Percentiles rank a stretch among this genome's conserved stretches.
phyloP scores from a whole-genome alignment of 1,139 yeast species.

The Yamadazyma kanchanaburiensis region DNA sequence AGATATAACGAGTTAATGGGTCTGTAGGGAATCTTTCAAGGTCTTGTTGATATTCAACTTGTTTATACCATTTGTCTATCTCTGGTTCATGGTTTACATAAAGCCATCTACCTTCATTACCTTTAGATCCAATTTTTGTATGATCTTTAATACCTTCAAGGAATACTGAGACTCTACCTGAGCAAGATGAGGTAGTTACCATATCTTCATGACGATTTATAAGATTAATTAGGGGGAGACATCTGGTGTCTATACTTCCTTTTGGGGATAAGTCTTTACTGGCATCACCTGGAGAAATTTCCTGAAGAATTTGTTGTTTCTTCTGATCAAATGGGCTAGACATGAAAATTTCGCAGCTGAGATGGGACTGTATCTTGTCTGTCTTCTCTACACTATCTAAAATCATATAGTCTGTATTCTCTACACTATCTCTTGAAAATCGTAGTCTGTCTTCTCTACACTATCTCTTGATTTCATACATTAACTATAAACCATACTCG shows the following conservation, averaged over 20 bases:
- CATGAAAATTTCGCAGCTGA: too few species aligned
- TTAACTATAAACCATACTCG: too few species aligned
- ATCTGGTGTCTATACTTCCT: slow-evolving; percentile 71
- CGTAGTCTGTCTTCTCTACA: too few species aligned
- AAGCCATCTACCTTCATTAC: slow-evolving; percentile 82
- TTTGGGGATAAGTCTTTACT: slow-evolving; percentile 77
- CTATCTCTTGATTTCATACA: too few species aligned
- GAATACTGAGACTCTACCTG: slow-evolving; percentile 82
- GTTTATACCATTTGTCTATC: slow-evolving; percentile 51
- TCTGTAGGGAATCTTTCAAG: slow-evolving; percentile 7
- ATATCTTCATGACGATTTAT: slow-evolving; percentile 62
- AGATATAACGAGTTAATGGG: slow-evolving; percentile 46
- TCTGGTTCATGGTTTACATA: slow-evolving; percentile 69
- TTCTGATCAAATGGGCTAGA: slow-evolving; percentile 67
- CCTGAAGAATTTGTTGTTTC: slow-evolving; percentile 54
- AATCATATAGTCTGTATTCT: too few species aligned
- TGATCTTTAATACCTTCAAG: slow-evolving; percentile 55
- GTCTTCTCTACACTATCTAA: neutral
- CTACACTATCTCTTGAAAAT: too few species aligned
- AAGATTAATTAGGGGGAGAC: slow-evolving; percentile 66
- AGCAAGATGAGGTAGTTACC: slow-evolving; percentile 87
- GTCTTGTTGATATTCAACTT: slow-evolving; percentile 21
- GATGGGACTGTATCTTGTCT: neutral
- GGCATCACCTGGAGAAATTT: slow-evolving; percentile 40
- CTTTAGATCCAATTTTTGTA: slow-evolving; percentile 73